Evolutionary conservation across 306 rosid species (phyloP), one percentile per base, ranked within the genome.

Genomic region (Ochetophila trinervis): DNA sequence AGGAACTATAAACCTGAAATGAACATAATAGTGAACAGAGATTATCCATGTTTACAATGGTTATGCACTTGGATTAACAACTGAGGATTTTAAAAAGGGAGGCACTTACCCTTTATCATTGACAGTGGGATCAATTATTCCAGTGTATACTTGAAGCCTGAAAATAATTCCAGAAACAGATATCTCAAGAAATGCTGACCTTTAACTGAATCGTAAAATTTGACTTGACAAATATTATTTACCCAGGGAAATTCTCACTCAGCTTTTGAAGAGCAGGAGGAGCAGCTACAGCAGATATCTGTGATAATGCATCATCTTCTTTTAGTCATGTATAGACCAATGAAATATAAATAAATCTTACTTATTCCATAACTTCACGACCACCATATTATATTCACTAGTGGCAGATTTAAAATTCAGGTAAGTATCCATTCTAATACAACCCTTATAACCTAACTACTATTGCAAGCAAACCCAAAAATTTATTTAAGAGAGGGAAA

Each of bases 201-300:
- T 32, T 60, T 58, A 57, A 58, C 11, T 19, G 73, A 58, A 70
- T 57, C 23, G 67, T 19, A 56, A 66, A 52, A 23, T n/a, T 37
- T 19, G 20, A 70, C 61, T 59, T 35, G 13, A 23, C 57, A 40
- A 21, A n/a, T 4, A 67, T 42, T 42, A 63, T 57, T 84, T 27
- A 90, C 99, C 99, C 99, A 15, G 97, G 97, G 71, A 90, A 93
- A 57, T 81, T 89, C 75, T 93, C 97, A 5, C 97, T 86, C 8
- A 90, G 94, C 76, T 90, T 93, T 80, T 87, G 87, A 70, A 93
- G 97, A 49, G 99, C 99, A 0, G 96, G 97, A 66, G 97, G 99
- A 54, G 96, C 87, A 22, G 99, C 78, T 12, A 85, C 83, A n/a
- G 94, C 96, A 60, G 94, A 90, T 74, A 93, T 93, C 99, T 93